These are phyloP conservation scores for Cucurbita ficifolia DNA, from an alignment of 306 rosid genomes.

Conservation along the genomic window DNA sequence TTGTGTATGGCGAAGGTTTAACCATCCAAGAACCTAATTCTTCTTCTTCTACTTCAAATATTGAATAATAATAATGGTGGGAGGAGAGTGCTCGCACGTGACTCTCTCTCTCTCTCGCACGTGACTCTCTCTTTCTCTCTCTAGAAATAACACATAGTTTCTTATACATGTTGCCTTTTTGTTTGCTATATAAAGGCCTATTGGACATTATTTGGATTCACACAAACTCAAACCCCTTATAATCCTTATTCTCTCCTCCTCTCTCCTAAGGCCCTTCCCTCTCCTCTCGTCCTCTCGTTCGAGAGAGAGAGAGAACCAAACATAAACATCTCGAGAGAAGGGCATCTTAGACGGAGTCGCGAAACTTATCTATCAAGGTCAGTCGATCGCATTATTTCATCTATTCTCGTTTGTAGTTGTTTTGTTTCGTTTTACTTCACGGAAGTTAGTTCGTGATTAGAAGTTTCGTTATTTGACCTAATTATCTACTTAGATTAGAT, in stretches of 20 bases:
- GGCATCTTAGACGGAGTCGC: background rate
- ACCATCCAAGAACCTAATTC: constrained; percentile 24
- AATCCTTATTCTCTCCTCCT: background rate
- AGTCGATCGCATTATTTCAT: no score
- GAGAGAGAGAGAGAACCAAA: background rate
- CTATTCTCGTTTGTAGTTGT: no score
- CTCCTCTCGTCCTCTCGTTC: background rate
- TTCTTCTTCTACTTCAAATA: background rate
- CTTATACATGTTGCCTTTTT: background rate
- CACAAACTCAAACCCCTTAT: background rate
- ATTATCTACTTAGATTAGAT: no score
- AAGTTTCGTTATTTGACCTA: no score
- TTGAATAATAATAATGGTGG: constrained; percentile 20
- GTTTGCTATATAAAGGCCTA: background rate
- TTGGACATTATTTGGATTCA: background rate
- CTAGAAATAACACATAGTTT: background rate
- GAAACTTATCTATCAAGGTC: no score
- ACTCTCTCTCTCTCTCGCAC: background rate
- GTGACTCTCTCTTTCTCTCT: background rate
- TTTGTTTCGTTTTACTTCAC: no score
- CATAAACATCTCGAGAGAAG: background rate
- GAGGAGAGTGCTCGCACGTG: constrained; percentile 15
- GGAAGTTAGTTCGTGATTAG: no score
- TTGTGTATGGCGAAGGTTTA: constrained; percentile 2
- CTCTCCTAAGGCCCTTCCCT: background rate